phyloP scores from a whole-genome alignment of 1,284 basidiomycete genomes.

The Xerocomus minutiporus region DNA sequence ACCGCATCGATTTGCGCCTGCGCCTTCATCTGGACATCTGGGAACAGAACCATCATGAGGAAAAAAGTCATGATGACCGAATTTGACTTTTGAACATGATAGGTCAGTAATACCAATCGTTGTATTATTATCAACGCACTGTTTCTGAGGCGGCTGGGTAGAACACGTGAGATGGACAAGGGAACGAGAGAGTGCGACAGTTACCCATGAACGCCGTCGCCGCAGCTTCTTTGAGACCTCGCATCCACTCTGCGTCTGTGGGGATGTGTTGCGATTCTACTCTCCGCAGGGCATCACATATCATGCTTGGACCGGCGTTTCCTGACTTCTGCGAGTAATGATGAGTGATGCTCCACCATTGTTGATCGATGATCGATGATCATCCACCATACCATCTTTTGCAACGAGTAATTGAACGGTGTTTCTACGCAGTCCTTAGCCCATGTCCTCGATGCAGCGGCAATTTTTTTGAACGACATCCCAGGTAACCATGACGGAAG shows the following conservation, averaged over 20 bases:
- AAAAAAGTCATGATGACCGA: conserved; percentile 12
- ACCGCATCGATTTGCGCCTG: conserved; percentile 17
- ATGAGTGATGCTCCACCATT: background rate
- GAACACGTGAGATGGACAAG: background rate
- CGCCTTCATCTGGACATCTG: conserved; percentile 13
- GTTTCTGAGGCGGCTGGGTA: conserved; percentile 17
- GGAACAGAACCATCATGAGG: conserved; percentile 16
- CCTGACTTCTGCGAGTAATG: conserved; percentile 7
- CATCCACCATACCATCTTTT: conserved; percentile 5
- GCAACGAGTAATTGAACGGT: conserved; percentile 9
- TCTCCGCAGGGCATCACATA: conserved; percentile 12
- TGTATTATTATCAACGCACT: conserved; percentile 8
- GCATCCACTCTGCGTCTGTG: conserved; percentile 5
- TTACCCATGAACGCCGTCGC: conserved; percentile 19
- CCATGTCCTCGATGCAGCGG: conserved; percentile 4
- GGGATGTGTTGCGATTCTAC: conserved; percentile 3
- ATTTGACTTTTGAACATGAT: conserved; percentile 9
- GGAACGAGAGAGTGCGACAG: background rate
- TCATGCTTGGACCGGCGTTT: conserved; percentile 6
- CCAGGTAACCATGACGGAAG: conserved; percentile 20
- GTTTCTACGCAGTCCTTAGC: conserved; percentile 11
- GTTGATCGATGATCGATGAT: too few species aligned
- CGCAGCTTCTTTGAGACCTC: conserved; percentile 13
- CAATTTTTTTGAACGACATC: conserved; percentile 11
- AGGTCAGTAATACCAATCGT: background rate